These are phyloP conservation scores for Lodderomyces parapsilosis DNA, from an alignment of 1,139 yeast species.

Conservation along the genomic window DNA sequence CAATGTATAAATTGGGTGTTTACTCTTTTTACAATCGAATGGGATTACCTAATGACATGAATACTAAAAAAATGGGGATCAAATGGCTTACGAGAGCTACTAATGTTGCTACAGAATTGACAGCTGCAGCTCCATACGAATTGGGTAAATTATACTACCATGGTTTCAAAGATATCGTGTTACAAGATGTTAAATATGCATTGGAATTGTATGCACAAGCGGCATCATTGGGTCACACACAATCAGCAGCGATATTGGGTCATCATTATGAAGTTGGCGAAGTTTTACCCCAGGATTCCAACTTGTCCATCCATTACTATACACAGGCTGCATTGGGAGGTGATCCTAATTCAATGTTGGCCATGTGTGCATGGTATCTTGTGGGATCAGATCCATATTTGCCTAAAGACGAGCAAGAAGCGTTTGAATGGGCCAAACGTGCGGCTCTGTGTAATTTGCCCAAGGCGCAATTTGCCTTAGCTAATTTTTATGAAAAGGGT, in stretches of 20 bases:
- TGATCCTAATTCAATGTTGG: constrained; percentile 86
- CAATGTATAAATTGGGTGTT: constrained; percentile 88
- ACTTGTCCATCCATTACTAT: constrained; percentile 86
- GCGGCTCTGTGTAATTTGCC: constrained; percentile 75
- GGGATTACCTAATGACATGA: constrained; percentile 71
- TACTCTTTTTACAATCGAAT: constrained; percentile 81
- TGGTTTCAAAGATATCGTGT: constrained; percentile 85
- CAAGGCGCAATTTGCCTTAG: constrained; percentile 86
- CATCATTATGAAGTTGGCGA: constrained; percentile 83
- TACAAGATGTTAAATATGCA: constrained; percentile 81
- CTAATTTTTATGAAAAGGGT: constrained; percentile 83
- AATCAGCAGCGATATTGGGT: constrained; percentile 79
- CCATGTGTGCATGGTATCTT: constrained; percentile 95
- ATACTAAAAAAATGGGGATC: constrained; percentile 80
- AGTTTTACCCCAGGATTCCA: constrained; percentile 76
- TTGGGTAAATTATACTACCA: constrained; percentile 79
- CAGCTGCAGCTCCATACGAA: constrained; percentile 92
- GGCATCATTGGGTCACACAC: constrained; percentile 82
- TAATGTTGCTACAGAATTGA: constrained; percentile 78
- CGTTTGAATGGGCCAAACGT: constrained; percentile 90
- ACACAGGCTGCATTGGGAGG: constrained; percentile 90
- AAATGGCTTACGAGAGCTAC: constrained; percentile 91
- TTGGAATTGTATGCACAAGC: constrained; percentile 85
- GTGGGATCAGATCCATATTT: constrained; percentile 85
- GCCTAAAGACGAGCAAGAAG: constrained; percentile 77